These are phyloP conservation scores for Pulveroboletus sp. DNA, from an alignment of 1,284 basidiomycete species.

Conservation along the genomic window DNA sequence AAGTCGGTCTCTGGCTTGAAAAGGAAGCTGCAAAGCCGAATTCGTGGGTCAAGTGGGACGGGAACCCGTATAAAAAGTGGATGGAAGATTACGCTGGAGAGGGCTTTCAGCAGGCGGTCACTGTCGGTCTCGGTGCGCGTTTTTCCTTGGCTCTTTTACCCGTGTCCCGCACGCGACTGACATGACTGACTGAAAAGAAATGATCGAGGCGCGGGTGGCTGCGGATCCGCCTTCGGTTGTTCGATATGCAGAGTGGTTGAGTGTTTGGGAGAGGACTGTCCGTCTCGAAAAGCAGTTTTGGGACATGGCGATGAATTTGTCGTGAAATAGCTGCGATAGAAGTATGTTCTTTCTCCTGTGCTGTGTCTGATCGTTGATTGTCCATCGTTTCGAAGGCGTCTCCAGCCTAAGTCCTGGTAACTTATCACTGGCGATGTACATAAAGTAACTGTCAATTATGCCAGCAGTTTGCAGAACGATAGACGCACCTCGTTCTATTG, in stretches of 20 bases:
- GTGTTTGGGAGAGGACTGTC: slow-evolving; percentile 79
- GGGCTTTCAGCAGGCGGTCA: slow-evolving; percentile 71
- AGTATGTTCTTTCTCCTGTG: too few species aligned
- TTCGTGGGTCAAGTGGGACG: slow-evolving; percentile 58
- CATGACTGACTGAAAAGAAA: slow-evolving; percentile 42
- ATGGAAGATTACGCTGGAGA: slow-evolving; percentile 80
- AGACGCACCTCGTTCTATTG: too few species aligned
- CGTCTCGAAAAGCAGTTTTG: slow-evolving; percentile 86
- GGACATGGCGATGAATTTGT: slow-evolving; percentile 72
- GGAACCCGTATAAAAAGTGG: slow-evolving; percentile 79
- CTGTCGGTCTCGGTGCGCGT: slow-evolving; percentile 64
- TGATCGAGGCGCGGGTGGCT: slow-evolving; percentile 60
- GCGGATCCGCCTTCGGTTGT: slow-evolving; percentile 64
- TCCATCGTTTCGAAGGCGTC: too few species aligned
- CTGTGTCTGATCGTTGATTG: too few species aligned
- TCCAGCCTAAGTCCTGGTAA: too few species aligned
- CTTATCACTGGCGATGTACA: too few species aligned
- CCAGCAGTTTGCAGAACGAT: too few species aligned
- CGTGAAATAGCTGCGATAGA: not conserved
- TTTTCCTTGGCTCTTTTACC: too few species aligned
- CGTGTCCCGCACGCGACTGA: not conserved
- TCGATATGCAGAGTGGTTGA: slow-evolving; percentile 66
- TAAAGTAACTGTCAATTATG: too few species aligned
- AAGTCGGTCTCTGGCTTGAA: slow-evolving; percentile 84
- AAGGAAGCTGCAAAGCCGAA: slow-evolving; percentile 51